These are phyloP conservation scores for Cordyceps pruinosa DNA, from an alignment of 2,329 filamentous ascomycete genomes.

Conservation along the genomic window DNA sequence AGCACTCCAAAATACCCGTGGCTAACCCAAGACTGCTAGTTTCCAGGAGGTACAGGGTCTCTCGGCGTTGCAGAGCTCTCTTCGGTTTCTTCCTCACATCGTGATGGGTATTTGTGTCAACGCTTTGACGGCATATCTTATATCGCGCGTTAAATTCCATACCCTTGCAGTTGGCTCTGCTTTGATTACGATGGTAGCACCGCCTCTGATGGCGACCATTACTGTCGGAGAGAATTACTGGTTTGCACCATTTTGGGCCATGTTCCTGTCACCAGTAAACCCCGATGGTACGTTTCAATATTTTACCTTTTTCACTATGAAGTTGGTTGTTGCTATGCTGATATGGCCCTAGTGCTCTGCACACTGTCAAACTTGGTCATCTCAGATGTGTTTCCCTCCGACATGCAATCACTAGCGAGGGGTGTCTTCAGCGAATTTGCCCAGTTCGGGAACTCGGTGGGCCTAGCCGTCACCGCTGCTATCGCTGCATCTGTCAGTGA, in stretches of 20 bases:
- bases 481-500: conserved; percentile 40
- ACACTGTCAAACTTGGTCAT: conserved; percentile 50
- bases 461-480: conserved; percentile 43
- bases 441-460: conserved; percentile 50
- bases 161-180: conserved; percentile 33
- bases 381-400: conserved; percentile 44
- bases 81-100: conserved; percentile 41
- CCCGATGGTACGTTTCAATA: conserved; percentile 28
- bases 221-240: conserved; percentile 43
- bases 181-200: conserved; percentile 37
- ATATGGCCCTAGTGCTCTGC: conserved; percentile 37
- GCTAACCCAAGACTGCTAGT: conserved; percentile 17
- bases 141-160: conserved; percentile 31
- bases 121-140: conserved; percentile 35
- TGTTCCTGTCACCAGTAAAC: conserved; percentile 38
- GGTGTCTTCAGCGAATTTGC: conserved; percentile 53
- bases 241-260: conserved; percentile 37
- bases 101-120: conserved; percentile 37
- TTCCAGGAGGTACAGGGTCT: conserved; percentile 43
- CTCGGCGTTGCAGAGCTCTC: conserved; percentile 37
- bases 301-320: background rate
- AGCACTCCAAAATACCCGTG: no score
- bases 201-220: conserved; percentile 48
- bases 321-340: background rate
- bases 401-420: conserved; percentile 51